Percentiles rank a stretch among this genome's conserved stretches.
Conservation (phyloP, 73 alveolate species). For the Uronychia setigera region DNA sequence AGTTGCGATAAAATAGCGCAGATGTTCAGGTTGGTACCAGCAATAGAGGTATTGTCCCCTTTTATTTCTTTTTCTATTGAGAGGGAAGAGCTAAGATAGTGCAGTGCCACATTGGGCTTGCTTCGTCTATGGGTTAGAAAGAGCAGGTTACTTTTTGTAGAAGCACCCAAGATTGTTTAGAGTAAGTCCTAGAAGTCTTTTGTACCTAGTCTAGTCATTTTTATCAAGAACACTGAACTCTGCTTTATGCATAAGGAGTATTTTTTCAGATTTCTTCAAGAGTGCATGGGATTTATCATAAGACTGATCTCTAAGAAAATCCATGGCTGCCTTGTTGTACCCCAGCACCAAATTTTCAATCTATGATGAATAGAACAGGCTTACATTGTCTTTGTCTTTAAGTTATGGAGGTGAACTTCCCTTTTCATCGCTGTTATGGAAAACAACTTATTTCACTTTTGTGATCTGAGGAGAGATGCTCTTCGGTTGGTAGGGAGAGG, state of each 20-base stretch:
- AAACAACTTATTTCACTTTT: no score
- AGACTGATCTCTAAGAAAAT: not conserved
- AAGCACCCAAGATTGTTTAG: not conserved
- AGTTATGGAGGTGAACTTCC: no score
- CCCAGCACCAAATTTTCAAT: not conserved
- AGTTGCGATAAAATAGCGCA: constrained; percentile 31
- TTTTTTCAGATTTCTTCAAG: not conserved
- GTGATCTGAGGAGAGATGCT: no score
- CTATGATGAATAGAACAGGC: not conserved
- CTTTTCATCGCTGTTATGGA: no score
- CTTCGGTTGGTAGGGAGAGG: no score
- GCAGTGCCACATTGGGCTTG: not conserved
- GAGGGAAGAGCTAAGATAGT: not conserved
- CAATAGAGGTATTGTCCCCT: constrained; percentile 10
- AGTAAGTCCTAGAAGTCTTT: not conserved
- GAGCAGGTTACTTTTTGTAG: not conserved
- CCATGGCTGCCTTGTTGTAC: constrained; percentile 9
- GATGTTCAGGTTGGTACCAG: constrained; percentile 25
- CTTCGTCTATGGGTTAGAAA: not conserved
- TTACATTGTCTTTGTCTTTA: not conserved
- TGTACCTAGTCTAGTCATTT: not conserved
- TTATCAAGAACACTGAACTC: not conserved
- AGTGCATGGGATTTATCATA: not conserved
- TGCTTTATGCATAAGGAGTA: not conserved
- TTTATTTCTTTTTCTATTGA: not conserved